Evolutionary conservation across 345 rosid genomes (phyloP).

Genomic region (Nephelium lappaceum): DNA sequence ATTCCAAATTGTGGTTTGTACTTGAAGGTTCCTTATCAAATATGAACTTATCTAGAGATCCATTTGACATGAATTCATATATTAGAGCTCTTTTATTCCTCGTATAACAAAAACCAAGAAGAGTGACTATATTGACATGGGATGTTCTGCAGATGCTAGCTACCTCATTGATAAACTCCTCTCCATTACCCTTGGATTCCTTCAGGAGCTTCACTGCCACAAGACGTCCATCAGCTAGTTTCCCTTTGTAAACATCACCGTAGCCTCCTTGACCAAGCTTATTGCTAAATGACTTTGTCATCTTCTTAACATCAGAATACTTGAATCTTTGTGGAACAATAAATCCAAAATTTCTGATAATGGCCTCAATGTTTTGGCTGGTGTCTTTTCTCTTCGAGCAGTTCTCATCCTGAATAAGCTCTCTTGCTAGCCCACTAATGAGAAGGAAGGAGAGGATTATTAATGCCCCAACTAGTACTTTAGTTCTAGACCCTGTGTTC

Average conservation of each 20-base stretch:
- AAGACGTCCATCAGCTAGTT: constrained; percentile 33
- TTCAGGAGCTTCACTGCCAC: constrained; percentile 38
- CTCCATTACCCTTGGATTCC: constrained; percentile 21
- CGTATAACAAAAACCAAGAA: constrained; percentile 48
- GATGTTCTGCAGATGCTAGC: constrained; percentile 37
- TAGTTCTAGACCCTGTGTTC: too few relatives aligned
- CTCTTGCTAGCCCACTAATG: not conserved
- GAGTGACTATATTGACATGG: constrained; percentile 33
- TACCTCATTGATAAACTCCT: constrained; percentile 51
- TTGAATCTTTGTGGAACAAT: constrained; percentile 19
- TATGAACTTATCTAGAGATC: constrained; percentile 32
- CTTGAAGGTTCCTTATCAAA: not conserved
- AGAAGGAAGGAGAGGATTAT: not conserved
- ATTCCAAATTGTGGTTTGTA: not conserved
- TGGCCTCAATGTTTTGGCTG: constrained; percentile 10
- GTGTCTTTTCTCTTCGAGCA: not conserved
- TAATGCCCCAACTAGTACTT: not conserved
- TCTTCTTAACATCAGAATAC: constrained; percentile 26
- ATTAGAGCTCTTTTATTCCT: constrained; percentile 28
- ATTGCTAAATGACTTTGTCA: constrained; percentile 30
- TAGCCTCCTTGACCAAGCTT: constrained; percentile 47
- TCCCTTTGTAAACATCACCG: constrained; percentile 41
- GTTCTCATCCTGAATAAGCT: not conserved
- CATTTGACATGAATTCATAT: constrained; percentile 40
- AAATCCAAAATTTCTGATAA: constrained; percentile 6